These are phyloP conservation scores for Trebouxia gelatinosa DNA, from an alignment of 163 green algal genomes.

Conservation along the genomic window DNA sequence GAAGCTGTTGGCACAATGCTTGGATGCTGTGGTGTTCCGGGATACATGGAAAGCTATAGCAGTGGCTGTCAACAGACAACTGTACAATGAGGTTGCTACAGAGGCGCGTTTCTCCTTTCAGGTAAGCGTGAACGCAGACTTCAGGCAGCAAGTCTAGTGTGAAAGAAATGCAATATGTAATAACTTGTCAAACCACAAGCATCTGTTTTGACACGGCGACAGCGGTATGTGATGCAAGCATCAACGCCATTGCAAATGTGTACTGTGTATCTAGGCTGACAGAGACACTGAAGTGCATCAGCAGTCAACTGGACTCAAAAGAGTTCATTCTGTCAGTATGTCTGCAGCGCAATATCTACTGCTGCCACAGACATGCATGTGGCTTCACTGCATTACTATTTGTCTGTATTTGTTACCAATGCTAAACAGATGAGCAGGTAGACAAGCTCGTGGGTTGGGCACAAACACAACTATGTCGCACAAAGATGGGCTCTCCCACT, in stretches of 20 bases:
- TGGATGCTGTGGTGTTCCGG: conserved; percentile 56
- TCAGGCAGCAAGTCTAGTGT: neutral
- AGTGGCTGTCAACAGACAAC: conserved; percentile 61
- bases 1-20: conserved; percentile 29
- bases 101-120: conserved; percentile 57
- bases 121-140: conserved; percentile 28
- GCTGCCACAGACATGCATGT: neutral
- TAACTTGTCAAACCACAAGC: neutral
- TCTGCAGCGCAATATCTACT: too few species aligned
- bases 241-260: too few species aligned
- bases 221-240: too few species aligned
- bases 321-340: too few species aligned
- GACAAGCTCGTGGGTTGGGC: too few species aligned
- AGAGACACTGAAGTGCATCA: too few species aligned
- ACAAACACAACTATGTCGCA: too few species aligned
- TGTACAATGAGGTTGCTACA: conserved; percentile 77
- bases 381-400: neutral
- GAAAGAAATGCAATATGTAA: neutral
- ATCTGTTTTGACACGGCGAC: too few species aligned
- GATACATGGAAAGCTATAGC: conserved; percentile 55
- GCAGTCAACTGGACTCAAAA: too few species aligned
- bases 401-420: neutral
- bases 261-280: too few species aligned
- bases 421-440: too few species aligned
- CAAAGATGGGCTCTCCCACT: too few species aligned